Conservation (phyloP, 352 stramenopile species). For the Peronospora tabacina region DNA sequence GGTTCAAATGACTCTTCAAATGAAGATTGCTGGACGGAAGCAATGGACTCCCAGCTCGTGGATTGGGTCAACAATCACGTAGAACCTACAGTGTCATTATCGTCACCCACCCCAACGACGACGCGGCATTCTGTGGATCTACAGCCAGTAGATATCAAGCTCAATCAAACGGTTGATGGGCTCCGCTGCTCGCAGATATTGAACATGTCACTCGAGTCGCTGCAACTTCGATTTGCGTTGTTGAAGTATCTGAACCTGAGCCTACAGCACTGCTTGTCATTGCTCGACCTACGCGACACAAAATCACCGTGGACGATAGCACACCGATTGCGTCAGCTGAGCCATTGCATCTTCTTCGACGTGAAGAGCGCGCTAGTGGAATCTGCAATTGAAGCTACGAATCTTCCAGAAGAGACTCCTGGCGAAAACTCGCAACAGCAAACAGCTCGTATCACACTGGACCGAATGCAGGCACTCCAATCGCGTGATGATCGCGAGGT, state of each 20-base stretch:
- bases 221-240: slow-evolving; percentile 73
- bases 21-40: slow-evolving; percentile 36
- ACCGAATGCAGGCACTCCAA: slow-evolving; percentile 78
- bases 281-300: slow-evolving; percentile 74
- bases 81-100: slow-evolving; percentile 32
- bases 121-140: slow-evolving; percentile 47
- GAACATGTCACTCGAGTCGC: slow-evolving; percentile 37
- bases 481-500: slow-evolving; percentile 83
- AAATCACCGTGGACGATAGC: slow-evolving; percentile 67
- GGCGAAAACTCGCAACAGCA: slow-evolving; percentile 47
- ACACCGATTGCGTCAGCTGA: slow-evolving; percentile 56
- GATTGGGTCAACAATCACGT: slow-evolving; percentile 84
- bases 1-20: neutral
- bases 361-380: slow-evolving; percentile 77
- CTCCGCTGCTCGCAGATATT: slow-evolving; percentile 68
- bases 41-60: slow-evolving; percentile 79
- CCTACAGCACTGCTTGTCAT: slow-evolving; percentile 52
- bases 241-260: slow-evolving; percentile 80
- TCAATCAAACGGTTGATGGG: slow-evolving; percentile 61
- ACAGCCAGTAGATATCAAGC: slow-evolving; percentile 57
- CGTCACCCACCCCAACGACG: slow-evolving; percentile 15
- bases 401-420: slow-evolving; percentile 39
- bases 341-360: slow-evolving; percentile 86
- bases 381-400: slow-evolving; percentile 70
- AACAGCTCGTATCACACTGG: slow-evolving; percentile 75